Percentiles rank a stretch among this genome's conserved stretches.
phyloP scores from a whole-genome alignment of 163 green algal species.

The Volvox carteri region DNA sequence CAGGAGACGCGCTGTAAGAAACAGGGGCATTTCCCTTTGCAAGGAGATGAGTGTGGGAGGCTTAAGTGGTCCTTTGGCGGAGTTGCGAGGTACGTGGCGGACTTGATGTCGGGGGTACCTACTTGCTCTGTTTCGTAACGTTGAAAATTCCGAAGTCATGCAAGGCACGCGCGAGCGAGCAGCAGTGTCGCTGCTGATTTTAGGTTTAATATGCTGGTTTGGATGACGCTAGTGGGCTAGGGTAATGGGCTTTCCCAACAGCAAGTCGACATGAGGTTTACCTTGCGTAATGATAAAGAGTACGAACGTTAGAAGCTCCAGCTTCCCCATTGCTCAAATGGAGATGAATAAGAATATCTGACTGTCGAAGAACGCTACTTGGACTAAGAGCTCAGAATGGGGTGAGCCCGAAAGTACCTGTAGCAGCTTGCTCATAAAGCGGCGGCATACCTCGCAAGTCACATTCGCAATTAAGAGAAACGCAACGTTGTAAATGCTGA shows the following conservation, averaged over 20 bases:
- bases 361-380: not conserved
- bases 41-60: no score
- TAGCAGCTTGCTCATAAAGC: conserved; percentile 3
- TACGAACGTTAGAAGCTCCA: not conserved
- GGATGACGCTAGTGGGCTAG: not conserved
- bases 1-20: no score
- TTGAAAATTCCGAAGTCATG: not conserved
- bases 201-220: not conserved
- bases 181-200: not conserved
- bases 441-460: not conserved
- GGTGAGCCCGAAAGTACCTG: not conserved
- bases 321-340: not conserved
- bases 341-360: not conserved
- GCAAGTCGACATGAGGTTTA: no score
- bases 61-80: no score
- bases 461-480: no score
- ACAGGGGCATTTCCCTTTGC: no score
- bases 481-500: not conserved
- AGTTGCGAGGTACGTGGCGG: no score
- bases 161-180: not conserved
- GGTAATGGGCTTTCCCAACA: not conserved
- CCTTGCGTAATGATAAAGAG: not conserved
- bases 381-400: not conserved
- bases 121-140: not conserved
- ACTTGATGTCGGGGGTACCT: not conserved